These are phyloP conservation scores for Chaetomium globosum DNA, from an alignment of 2,329 filamentous ascomycete species.

Conservation along the genomic window DNA sequence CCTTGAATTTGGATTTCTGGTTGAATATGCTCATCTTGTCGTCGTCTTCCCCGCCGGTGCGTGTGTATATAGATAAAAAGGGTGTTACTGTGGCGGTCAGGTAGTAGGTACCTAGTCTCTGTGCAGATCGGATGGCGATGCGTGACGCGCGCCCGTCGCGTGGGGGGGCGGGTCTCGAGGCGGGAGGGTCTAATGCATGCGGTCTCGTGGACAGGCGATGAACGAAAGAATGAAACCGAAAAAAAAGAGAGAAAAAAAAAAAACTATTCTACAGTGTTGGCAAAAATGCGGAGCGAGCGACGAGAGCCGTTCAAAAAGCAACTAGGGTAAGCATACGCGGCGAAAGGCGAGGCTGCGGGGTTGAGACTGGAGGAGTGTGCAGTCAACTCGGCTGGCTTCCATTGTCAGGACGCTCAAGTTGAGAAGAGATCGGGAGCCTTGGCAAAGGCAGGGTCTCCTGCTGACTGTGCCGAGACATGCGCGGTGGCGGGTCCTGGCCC, in stretches of 20 bases:
- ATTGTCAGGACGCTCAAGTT: neutral
- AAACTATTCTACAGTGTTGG: neutral
- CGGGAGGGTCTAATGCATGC: neutral
- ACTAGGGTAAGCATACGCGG: neutral
- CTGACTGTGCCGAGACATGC: slow-evolving; percentile 2
- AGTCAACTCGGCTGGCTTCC: neutral
- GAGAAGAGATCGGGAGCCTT: slow-evolving; percentile 10
- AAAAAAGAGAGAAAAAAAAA: neutral
- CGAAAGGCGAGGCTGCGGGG: slow-evolving; percentile 18
- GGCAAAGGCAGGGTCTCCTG: neutral
- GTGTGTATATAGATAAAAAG: neutral
- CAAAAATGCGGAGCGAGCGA: neutral
- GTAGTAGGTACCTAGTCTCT: too few species aligned
- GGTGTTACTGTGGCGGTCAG: neutral
- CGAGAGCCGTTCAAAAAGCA: neutral
- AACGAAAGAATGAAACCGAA: neutral
- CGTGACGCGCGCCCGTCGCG: neutral
- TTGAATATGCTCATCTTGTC: slow-evolving; percentile 47
- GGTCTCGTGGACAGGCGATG: neutral
- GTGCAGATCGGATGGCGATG: neutral
- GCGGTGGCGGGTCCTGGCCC: neutral
- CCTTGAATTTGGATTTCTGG: slow-evolving; percentile 55
- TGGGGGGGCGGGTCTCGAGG: slow-evolving; percentile 3
- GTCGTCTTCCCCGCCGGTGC: neutral
- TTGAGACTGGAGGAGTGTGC: slow-evolving; percentile 1